These are phyloP conservation scores for Trametes polyzona DNA, from an alignment of 1,284 basidiomycete genomes.

Conservation along the genomic window DNA sequence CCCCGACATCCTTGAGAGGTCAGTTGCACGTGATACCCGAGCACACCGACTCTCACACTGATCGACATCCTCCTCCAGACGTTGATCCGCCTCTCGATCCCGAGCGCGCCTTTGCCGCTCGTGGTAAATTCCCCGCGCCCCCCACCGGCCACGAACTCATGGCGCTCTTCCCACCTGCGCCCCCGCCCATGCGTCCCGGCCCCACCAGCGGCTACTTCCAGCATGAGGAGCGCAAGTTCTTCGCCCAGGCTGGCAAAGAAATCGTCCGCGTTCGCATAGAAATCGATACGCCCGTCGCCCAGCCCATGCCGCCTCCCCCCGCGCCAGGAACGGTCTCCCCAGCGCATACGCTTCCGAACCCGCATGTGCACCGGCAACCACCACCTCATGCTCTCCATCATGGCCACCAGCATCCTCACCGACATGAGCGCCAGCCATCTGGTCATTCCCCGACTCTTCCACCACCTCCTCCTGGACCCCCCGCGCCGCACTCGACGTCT, in stretches of 20 bases:
- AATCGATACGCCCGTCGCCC: constrained; percentile 46
- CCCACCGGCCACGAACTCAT: constrained; percentile 80
- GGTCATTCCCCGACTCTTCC: constrained; percentile 9
- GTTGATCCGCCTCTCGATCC: constrained; percentile 55
- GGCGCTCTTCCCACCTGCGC: constrained; percentile 74
- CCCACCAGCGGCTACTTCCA: constrained; percentile 73
- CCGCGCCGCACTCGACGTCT: constrained; percentile 15
- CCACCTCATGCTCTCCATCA: constrained; percentile 12
- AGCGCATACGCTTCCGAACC: constrained; percentile 7
- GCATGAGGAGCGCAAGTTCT: constrained; percentile 74
- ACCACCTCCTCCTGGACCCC: constrained; percentile 14
- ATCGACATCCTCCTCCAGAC: constrained; percentile 41
- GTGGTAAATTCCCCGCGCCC: constrained; percentile 65
- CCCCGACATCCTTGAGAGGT: constrained; percentile 54
- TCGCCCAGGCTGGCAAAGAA: constrained; percentile 73
- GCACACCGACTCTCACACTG: neutral
- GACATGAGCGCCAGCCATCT: constrained; percentile 13
- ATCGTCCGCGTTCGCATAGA: constrained; percentile 73
- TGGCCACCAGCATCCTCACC: constrained; percentile 13
- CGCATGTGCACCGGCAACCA: neutral
- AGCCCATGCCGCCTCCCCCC: neutral
- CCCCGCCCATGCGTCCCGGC: constrained; percentile 55
- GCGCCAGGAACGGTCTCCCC: constrained; percentile 6
- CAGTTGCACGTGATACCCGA: constrained; percentile 13
- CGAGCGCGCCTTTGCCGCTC: constrained; percentile 43